These are phyloP conservation scores for Botryotinia convoluta DNA, from an alignment of 2,329 filamentous ascomycete species.

Conservation along the genomic window DNA sequence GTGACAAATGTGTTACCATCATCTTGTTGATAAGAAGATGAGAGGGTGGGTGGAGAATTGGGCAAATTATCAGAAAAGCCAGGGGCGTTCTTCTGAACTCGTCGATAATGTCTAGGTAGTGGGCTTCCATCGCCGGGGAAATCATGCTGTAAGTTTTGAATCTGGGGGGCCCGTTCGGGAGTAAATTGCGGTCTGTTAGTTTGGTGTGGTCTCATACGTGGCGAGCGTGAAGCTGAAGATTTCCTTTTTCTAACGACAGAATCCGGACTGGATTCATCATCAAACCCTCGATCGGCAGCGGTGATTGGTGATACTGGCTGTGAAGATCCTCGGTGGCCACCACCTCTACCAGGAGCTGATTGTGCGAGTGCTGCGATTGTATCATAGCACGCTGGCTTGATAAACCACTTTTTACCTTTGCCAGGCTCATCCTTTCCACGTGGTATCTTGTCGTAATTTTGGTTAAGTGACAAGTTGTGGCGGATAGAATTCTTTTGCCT, in stretches of 20 bases:
- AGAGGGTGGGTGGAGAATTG: conserved; percentile 56
- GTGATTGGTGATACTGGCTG: conserved; percentile 63
- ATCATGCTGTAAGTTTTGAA: conserved; percentile 29
- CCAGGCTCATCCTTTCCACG: conserved; percentile 92
- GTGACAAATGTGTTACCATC: conserved; percentile 64
- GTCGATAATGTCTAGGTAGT: conserved; percentile 54
- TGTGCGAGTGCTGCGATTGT: conserved; percentile 56
- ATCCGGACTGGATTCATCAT: conserved; percentile 49
- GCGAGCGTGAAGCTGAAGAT: conserved; percentile 53
- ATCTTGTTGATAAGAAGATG: conserved; percentile 61
- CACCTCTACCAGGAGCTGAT: conserved; percentile 53
- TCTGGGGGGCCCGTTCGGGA: conserved; percentile 52
- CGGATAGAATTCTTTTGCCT: conserved; percentile 79
- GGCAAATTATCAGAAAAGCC: conserved; percentile 51
- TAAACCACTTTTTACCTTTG: conserved; percentile 99
- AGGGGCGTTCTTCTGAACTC: conserved; percentile 45
- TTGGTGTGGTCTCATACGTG: conserved; percentile 50
- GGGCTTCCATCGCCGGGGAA: conserved; percentile 55
- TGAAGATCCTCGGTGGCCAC: conserved; percentile 65
- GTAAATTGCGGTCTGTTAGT: conserved; percentile 50
- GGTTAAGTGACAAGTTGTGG: conserved; percentile 93
- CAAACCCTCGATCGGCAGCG: conserved; percentile 56
- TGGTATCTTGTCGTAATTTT: conserved; percentile 90
- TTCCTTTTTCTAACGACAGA: conserved; percentile 58
- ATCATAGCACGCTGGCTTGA: conserved; percentile 77